phyloP scores from a whole-genome alignment of 2,329 filamentous ascomycete genomes.

The Zasmidium cellare region DNA sequence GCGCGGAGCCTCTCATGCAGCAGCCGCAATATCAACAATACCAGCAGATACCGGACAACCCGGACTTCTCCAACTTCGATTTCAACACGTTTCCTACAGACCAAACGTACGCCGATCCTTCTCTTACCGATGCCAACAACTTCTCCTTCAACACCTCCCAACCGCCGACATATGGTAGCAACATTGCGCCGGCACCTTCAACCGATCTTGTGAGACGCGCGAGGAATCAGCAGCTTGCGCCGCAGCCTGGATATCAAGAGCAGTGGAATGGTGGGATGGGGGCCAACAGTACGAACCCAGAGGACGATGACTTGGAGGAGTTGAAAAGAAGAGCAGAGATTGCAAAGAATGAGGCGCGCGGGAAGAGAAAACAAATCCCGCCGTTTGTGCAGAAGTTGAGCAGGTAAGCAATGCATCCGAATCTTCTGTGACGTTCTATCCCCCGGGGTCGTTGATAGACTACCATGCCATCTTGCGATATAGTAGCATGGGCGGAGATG shows the following conservation, averaged over 20 bases:
- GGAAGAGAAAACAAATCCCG: constrained; percentile 92
- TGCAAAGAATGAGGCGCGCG: constrained; percentile 83
- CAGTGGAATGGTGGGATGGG: constrained; percentile 41
- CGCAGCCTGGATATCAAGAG: constrained; percentile 34
- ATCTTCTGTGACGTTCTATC: constrained; percentile 20
- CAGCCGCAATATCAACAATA: constrained; percentile 41
- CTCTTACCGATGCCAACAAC: constrained; percentile 38
- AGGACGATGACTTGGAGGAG: constrained; percentile 72
- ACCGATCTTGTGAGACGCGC: constrained; percentile 49
- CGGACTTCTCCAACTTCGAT: constrained; percentile 36
- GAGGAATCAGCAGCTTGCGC: constrained; percentile 47
- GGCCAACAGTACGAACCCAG: constrained; percentile 43
- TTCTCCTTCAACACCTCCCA: constrained; percentile 32
- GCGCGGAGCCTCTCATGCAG: constrained; percentile 64
- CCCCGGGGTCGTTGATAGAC: too few species aligned
- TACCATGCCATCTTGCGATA: not conserved
- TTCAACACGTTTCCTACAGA: constrained; percentile 33
- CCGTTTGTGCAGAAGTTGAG: constrained; percentile 97
- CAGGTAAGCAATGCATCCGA: constrained; percentile 63
- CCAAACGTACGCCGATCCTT: constrained; percentile 36
- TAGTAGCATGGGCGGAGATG: too few species aligned
- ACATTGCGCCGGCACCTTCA: constrained; percentile 26
- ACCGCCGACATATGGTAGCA: constrained; percentile 24
- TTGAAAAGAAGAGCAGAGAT: constrained; percentile 76
- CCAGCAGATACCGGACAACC: constrained; percentile 50